Base-by-base conservation (phyloP, 2,329 filamentous ascomycete species). In the Aspergillus tamarii region DNA sequence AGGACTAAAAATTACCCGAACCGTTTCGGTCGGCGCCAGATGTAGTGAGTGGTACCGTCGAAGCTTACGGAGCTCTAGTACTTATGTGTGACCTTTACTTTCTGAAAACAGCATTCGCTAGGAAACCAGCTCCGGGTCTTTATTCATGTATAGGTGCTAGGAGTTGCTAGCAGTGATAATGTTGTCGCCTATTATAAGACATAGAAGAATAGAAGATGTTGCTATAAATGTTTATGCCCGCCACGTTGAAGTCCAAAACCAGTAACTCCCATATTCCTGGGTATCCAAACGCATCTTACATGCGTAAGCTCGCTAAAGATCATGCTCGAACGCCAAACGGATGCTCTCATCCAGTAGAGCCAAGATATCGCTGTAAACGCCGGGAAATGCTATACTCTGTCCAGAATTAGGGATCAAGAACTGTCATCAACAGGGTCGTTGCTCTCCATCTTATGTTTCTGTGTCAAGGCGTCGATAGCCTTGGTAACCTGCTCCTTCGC, bases 401-500 rank as follows among this genome's bases (percentile, higher is more conserved):
- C 53, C 56, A 62, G 19, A 54, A 54, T 26, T 4, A 55, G 30
- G 48, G 55, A 55, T 67, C 59, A 72, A 60, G 64, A 67, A 62
- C 61, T 66, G 46, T 66, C 65, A 58, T 65, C 67, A 55, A 63
- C 54, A 56, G 53, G 56, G 28, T 62, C 61, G 57, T 61, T 63
- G 36, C 68, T 68, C 45, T 67, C 68, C 41, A 60, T 60, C 46
- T 65, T 60, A 61, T 69, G 65, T 55, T 64, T 66, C 39, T 72
- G 70, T 57, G 68, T 71, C 28, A 80, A 65, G 16, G 66, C 62
- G 30, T 74, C 84, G 59, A 97, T 84, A 19, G 93, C 93, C 70
- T 85, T 88, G 64, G 89, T 87, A 4, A 97, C 94, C 79, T 97
- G 93, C 52, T 89, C 86, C 21, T 84, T 87, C 16, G 93, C 94